Evolutionary conservation across 2,329 filamentous ascomycete species (phyloP).

Genomic region (Pestalotiopsis sp.): DNA sequence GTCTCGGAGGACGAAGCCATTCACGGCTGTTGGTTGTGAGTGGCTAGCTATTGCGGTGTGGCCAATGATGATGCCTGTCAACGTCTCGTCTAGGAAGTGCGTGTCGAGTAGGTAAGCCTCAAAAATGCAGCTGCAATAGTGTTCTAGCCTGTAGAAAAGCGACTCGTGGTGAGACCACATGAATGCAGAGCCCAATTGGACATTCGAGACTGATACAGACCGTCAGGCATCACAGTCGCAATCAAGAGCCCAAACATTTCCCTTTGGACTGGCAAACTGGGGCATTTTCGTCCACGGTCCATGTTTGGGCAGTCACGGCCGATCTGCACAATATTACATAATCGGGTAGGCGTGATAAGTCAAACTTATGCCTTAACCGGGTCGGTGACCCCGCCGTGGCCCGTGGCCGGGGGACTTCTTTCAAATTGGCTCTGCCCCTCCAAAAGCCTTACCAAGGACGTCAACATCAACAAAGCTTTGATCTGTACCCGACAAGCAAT

Average conservation of each 20-base stretch:
- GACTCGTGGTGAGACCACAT: neutral
- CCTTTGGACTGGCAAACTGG: neutral
- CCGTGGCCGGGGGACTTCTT: neutral
- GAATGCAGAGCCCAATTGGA: neutral
- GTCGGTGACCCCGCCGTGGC: slow-evolving; percentile 11
- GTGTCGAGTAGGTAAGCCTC: neutral
- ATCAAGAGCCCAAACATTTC: neutral
- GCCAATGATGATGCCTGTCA: slow-evolving; percentile 4
- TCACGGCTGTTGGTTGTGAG: neutral
- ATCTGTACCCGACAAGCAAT: neutral
- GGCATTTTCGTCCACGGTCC: neutral
- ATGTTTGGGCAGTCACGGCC: neutral
- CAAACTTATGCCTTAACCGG: slow-evolving; percentile 10
- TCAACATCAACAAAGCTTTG: slow-evolving; percentile 11
- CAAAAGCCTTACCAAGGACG: slow-evolving; percentile 10
- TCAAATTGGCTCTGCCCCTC: slow-evolving; percentile 12
- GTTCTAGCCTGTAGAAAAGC: neutral
- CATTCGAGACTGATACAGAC: neutral
- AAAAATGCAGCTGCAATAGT: neutral
- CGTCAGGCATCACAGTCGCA: neutral
- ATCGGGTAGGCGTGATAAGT: neutral
- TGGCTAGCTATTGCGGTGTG: neutral
- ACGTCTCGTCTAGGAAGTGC: slow-evolving; percentile 8
- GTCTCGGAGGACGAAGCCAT: neutral
- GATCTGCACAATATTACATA: slow-evolving; percentile 6